Percentiles rank a stretch among this genome's conserved stretches.
These are phyloP conservation scores for Reticulascus tulasneorum DNA, from an alignment of 2,329 filamentous ascomycete genomes.

Conservation along the genomic window DNA sequence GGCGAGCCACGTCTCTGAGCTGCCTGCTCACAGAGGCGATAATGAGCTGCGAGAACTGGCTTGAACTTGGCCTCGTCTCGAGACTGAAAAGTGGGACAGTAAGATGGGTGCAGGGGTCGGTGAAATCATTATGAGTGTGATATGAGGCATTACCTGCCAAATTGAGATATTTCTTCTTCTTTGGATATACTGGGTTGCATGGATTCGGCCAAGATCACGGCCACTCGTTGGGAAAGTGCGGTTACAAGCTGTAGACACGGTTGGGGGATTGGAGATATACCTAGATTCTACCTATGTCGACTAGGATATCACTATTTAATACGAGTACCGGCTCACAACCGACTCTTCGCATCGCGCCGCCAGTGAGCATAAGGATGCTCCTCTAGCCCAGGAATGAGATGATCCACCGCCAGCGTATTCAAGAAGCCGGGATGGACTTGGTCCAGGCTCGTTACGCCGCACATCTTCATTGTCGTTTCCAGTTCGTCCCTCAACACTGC, in stretches of 20 bases:
- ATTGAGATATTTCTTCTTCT: too few relatives aligned
- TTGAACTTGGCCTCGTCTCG: too few relatives aligned
- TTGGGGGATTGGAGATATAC: too few relatives aligned
- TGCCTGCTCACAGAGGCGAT: constrained; percentile 24
- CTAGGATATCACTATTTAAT: too few relatives aligned
- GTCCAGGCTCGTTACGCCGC: constrained; percentile 58
- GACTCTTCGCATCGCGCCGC: constrained; percentile 24
- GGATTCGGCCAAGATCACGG: too few relatives aligned
- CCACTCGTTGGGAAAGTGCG: too few relatives aligned
- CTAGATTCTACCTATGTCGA: too few relatives aligned
- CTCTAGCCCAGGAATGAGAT: constrained; percentile 36
- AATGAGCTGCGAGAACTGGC: constrained; percentile 28
- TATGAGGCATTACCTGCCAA: too few relatives aligned
- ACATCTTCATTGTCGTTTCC: constrained; percentile 62
- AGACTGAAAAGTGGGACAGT: not conserved
- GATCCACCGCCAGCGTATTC: constrained; percentile 48
- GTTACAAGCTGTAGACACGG: too few relatives aligned
- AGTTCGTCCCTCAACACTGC: constrained; percentile 56
- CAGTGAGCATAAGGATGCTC: constrained; percentile 43
- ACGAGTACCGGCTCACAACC: too few relatives aligned
- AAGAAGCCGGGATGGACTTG: constrained; percentile 59
- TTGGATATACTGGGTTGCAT: too few relatives aligned
- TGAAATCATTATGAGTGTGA: not conserved
- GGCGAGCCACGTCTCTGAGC: constrained; percentile 18
- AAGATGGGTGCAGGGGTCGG: not conserved